phyloP scores from a whole-genome alignment of 176 grass and related monocot species.

The Urochloa ruziziensis region DNA sequence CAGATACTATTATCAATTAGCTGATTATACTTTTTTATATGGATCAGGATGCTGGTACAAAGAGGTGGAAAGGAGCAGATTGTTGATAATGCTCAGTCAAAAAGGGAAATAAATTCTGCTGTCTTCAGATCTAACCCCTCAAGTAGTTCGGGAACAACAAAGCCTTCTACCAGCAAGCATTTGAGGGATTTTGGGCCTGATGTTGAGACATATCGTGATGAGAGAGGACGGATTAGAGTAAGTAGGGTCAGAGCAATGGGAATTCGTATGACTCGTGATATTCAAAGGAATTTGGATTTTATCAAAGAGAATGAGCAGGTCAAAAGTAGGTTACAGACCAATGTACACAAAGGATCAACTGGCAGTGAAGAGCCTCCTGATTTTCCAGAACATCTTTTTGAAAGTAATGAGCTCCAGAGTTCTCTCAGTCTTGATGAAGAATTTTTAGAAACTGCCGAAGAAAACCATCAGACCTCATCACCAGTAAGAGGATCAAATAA shows the following conservation, averaged over 20 bases:
- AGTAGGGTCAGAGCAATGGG: constrained; percentile 89
- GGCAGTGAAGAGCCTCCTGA: constrained; percentile 38
- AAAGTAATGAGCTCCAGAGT: constrained; percentile 26
- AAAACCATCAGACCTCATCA: constrained; percentile 20
- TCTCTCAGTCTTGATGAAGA: constrained; percentile 35
- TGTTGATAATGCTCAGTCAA: constrained; percentile 26
- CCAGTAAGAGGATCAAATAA: constrained; percentile 18
- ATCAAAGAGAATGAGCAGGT: constrained; percentile 83
- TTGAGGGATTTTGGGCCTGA: constrained; percentile 68
- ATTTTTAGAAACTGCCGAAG: constrained; percentile 29
- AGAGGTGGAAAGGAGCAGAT: constrained; percentile 51
- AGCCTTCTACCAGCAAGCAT: constrained; percentile 31
- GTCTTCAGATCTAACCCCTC: constrained; percentile 33
- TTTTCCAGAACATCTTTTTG: constrained; percentile 53
- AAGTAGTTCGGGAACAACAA: constrained; percentile 52
- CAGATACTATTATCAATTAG: constrained; percentile 12
- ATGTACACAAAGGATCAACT: constrained; percentile 28
- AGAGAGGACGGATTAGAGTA: constrained; percentile 75
- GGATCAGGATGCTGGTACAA: constrained; percentile 49
- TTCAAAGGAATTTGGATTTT: constrained; percentile 96
- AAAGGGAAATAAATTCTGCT: constrained; percentile 40
- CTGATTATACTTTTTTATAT: constrained; percentile 20
- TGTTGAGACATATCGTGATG: constrained; percentile 88
- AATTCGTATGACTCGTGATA: constrained; percentile 95
- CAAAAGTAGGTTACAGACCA: constrained; percentile 38